phyloP scores from a whole-genome alignment of 2,329 filamentous ascomycete genomes.

The Pseudogymnoascus sp. region DNA sequence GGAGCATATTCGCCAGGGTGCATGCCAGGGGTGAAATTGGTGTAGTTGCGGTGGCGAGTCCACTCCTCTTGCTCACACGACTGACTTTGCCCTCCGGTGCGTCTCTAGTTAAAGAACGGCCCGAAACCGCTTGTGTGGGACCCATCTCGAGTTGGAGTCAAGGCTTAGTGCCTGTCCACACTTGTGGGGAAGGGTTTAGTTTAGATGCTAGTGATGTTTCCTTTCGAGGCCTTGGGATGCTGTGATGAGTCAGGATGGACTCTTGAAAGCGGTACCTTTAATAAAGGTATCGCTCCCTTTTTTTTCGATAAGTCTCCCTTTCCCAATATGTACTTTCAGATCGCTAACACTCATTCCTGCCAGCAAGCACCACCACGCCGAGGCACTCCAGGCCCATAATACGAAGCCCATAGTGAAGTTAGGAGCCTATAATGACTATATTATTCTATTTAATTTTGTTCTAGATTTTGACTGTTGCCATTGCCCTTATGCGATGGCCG shows the following conservation, averaged over 20 bases:
- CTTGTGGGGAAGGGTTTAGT: constrained; percentile 12
- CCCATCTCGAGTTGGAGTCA: constrained; percentile 91
- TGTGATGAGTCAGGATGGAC: constrained; percentile 7
- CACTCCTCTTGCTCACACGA: constrained; percentile 2
- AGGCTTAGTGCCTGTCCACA: constrained; percentile 79
- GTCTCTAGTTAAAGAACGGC: neutral
- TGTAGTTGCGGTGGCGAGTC: constrained; percentile 3
- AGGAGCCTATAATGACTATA: neutral
- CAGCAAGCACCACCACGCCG: neutral
- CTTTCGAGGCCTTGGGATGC: neutral
- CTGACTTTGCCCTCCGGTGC: constrained; percentile 2
- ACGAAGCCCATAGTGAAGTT: neutral
- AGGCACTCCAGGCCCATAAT: neutral
- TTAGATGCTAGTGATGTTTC: neutral
- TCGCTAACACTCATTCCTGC: neutral
- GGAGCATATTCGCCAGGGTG: neutral
- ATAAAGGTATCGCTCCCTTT: neutral
- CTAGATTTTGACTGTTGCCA: neutral
- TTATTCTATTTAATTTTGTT: neutral
- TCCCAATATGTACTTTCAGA: neutral
- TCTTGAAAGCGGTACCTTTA: neutral
- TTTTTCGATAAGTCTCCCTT: neutral
- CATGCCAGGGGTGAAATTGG: constrained; percentile 1
- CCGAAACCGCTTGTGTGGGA: constrained; percentile 41
- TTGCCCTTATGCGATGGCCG: constrained; percentile 19